Evolutionary conservation across 2,329 filamentous ascomycete genomes (phyloP).

Genomic region (Mariannaea sp.): DNA sequence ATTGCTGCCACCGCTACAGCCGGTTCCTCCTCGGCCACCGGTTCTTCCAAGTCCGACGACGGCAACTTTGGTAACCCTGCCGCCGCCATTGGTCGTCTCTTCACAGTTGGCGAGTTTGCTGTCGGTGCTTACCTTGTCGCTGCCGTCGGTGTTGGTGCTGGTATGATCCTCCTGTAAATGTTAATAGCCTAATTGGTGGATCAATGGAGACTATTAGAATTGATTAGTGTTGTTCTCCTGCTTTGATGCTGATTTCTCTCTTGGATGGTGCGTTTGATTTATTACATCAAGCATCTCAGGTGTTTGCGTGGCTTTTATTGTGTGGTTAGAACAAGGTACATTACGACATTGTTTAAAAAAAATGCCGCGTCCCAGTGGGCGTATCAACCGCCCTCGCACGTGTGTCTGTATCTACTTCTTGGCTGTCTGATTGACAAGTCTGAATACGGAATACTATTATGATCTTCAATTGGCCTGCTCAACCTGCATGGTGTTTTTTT

Average conservation of each 20-base stretch:
- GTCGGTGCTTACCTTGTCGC: constrained; percentile 57
- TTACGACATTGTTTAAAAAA: constrained; percentile 29
- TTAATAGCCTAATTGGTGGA: constrained; percentile 3
- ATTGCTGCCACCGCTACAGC: constrained; percentile 53
- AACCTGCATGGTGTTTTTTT: too few relatives aligned
- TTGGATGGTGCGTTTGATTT: constrained; percentile 29
- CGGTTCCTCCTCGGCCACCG: constrained; percentile 38
- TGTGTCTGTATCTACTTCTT: not conserved
- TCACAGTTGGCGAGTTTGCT: constrained; percentile 54
- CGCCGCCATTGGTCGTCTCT: constrained; percentile 45
- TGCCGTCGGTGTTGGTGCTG: constrained; percentile 57
- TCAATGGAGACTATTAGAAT: constrained; percentile 18
- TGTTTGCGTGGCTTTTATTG: constrained; percentile 33
- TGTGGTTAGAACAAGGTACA: constrained; percentile 37
- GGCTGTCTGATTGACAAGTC: not conserved
- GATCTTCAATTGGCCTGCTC: not conserved
- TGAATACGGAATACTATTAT: not conserved
- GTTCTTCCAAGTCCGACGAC: constrained; percentile 27
- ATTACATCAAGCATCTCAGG: constrained; percentile 38
- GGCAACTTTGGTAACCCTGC: constrained; percentile 46
- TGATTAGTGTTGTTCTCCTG: constrained; percentile 29
- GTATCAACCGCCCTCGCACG: constrained; percentile 11
- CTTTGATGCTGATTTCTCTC: constrained; percentile 22
- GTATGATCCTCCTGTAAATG: constrained; percentile 59
- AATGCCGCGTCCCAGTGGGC: constrained; percentile 30